These are phyloP conservation scores for Phoma sp. DNA, from an alignment of 2,329 filamentous ascomycete species.

Conservation along the genomic window DNA sequence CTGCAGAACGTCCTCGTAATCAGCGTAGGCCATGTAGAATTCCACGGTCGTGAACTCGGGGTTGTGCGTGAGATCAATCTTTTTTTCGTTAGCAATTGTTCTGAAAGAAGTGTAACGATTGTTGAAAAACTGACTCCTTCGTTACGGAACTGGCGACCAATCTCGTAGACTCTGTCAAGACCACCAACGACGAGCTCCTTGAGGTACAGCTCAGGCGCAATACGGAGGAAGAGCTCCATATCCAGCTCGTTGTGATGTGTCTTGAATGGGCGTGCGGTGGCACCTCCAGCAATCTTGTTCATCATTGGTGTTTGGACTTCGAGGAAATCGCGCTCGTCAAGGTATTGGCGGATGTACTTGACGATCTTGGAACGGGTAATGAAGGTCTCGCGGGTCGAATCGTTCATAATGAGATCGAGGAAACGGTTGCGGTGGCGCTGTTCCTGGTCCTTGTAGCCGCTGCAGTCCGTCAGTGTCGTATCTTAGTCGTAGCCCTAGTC, in stretches of 20 bases:
- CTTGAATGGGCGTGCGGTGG: slow-evolving; percentile 91
- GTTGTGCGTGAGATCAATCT: slow-evolving; percentile 90
- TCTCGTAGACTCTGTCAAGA: slow-evolving; percentile 91
- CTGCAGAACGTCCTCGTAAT: slow-evolving; percentile 83
- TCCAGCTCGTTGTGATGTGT: slow-evolving; percentile 96
- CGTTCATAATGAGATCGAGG: slow-evolving; percentile 97
- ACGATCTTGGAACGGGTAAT: slow-evolving; percentile 87
- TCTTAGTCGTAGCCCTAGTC: too few species aligned
- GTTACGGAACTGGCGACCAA: slow-evolving; percentile 95
- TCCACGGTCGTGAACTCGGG: slow-evolving; percentile 97
- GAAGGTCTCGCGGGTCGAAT: slow-evolving; percentile 81
- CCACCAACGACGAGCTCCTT: slow-evolving; percentile 97
- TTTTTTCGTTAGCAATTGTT: slow-evolving; percentile 35
- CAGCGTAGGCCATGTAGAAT: slow-evolving; percentile 78
- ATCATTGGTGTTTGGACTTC: slow-evolving; percentile 97
- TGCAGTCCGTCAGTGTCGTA: slow-evolving; percentile 48
- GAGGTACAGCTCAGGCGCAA: slow-evolving; percentile 93
- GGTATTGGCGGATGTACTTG: slow-evolving; percentile 84
- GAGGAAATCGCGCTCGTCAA: slow-evolving; percentile 85
- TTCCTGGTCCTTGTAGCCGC: slow-evolving; percentile 94
- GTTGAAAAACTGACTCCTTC: slow-evolving; percentile 79
- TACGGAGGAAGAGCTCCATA: slow-evolving; percentile 92
- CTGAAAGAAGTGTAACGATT: too few species aligned
- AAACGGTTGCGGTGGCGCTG: slow-evolving; percentile 92
- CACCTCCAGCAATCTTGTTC: slow-evolving; percentile 93